Base-by-base conservation (phyloP, 2,329 filamentous ascomycete species). In the Camptophora hylomeconis region DNA sequence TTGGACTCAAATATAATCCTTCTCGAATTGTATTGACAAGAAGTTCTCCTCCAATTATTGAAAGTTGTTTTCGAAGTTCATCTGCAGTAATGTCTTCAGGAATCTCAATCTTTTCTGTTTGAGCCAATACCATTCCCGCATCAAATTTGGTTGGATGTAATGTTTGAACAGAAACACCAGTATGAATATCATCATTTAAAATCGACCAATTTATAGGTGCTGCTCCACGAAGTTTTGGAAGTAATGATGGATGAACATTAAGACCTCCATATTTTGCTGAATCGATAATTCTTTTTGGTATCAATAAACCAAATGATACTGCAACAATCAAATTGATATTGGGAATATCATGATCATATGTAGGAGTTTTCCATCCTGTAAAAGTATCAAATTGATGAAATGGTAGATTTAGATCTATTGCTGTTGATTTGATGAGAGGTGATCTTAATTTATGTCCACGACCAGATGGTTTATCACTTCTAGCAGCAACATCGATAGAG, bases 271-370 rank as follows among this genome's bases (percentile, higher is more conserved):
- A 93, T 44, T 69, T 71, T 14, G 80, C 71, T 1, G 58, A 58
- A 13, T 60, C 59, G 13, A 98, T 61, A 10, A 95, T 72, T 4
- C 82, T 67, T 1, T 68, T 65, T 1, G 89, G 89, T 1, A 98
- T 75, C 37, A 94, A 78, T 5, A 93, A 67, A 3, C 89, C 89
- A 55, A 95, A 98, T 0, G 89, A 95, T 4, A 95, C 89, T 26
- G 86, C 86, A 24, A 95, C 64, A 42, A 98, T 69, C 34, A 98
- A 62, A 51, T 94, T 84, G 41, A 74, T 72, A 8, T 28, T 17
- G 8, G 15, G 57, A 43, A 16, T 51, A 45, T 19, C 45, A 48
- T 10, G 58, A 30, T 3, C 60, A 47, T 23, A 49, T 46, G 23
- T 20, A 0, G 76, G 75, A 18, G 75, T 65, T 65, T 70, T 61